Conservation (phyloP, 192 early-diverging fungal species). For the Backusella mclennaniae region DNA sequence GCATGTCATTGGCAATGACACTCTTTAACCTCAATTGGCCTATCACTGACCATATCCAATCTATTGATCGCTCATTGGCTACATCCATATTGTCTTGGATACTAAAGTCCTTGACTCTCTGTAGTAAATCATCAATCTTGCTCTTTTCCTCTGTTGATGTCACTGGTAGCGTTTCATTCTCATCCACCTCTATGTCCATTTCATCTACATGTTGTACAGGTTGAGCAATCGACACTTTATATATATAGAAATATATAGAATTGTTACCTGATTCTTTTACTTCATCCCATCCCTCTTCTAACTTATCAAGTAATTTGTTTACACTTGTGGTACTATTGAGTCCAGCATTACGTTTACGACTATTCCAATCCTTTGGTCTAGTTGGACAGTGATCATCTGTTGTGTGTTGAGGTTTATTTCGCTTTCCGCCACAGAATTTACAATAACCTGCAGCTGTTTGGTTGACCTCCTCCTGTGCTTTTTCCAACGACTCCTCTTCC, state of each 20-base stretch:
- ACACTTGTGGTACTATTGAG: conserved; percentile 32
- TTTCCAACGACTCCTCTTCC: background rate
- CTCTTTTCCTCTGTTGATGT: background rate
- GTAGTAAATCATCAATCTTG: background rate
- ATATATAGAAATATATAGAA: background rate
- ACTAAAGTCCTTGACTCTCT: background rate
- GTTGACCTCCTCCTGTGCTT: background rate
- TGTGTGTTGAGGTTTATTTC: conserved; percentile 18
- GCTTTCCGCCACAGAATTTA: conserved; percentile 39
- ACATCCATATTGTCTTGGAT: background rate
- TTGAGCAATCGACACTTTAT: background rate
- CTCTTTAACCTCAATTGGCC: conserved; percentile 29
- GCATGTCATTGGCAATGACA: conserved; percentile 35
- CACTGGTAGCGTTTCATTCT: background rate
- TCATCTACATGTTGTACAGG: conserved; percentile 11
- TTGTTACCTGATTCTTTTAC: conserved; percentile 18
- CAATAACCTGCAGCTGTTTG: conserved; percentile 20
- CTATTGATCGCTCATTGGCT: conserved; percentile 30
- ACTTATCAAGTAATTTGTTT: conserved; percentile 16
- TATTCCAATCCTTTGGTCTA: conserved; percentile 24
- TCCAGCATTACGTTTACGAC: conserved; percentile 27
- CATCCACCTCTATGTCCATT: conserved; percentile 34
- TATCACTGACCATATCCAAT: conserved; percentile 46
- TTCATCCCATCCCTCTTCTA: conserved; percentile 26
- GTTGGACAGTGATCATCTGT: conserved; percentile 24